Base-by-base conservation (phyloP, 2,329 filamentous ascomycete genomes). In the Colletotrichum sp. region DNA sequence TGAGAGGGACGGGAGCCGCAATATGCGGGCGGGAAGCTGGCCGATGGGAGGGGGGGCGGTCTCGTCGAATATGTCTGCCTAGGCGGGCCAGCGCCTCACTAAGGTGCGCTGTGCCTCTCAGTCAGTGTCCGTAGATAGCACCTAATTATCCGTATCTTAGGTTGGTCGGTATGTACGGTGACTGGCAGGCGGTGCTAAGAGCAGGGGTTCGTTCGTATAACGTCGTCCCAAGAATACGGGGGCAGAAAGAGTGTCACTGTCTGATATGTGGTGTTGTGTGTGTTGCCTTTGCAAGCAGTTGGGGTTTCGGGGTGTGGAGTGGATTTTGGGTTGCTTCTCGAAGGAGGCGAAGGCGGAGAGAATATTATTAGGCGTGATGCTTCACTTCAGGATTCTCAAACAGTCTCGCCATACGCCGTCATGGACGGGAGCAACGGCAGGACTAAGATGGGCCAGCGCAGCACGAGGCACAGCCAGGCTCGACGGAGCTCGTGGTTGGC, bases 131-230 rank as follows among this genome's bases (percentile, higher is more conserved):
- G 65, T 21, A 52, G 15, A 57, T 21, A 52, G 44, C 44, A 52
- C 44, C 44, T 52, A 13, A 52, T 13, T 52, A 21, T 21, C 44
- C 44, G 44, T 49, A 49, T 49, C 39, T 49, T 49, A 49, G 39
- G 39, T 49, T 49, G 9, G 39, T 8, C n/a, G 44, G 44, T 24
- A 52, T 52, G 44, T 52, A 52, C 44, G 44, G 10, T 34, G 30
- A 55, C 59, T 71, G 59, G 28, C 44, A 44, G 44, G 34, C 13
- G 55, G 59, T 74, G 60, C 72, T 65, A 71, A 65, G 67, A 63
- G 67, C 72, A 74, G 44, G 72, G 72, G 72, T 74, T 74, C 60
- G 72, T 74, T 74, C 67, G 34, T 59, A 71, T 52, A 71, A 36
- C 68, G 59, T 74, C 72, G 60, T 74, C 72, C 60, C 32, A 74